Evolutionary conservation across 2,329 filamentous ascomycete species (phyloP).

Genomic region (Microdochium bolleyi): DNA sequence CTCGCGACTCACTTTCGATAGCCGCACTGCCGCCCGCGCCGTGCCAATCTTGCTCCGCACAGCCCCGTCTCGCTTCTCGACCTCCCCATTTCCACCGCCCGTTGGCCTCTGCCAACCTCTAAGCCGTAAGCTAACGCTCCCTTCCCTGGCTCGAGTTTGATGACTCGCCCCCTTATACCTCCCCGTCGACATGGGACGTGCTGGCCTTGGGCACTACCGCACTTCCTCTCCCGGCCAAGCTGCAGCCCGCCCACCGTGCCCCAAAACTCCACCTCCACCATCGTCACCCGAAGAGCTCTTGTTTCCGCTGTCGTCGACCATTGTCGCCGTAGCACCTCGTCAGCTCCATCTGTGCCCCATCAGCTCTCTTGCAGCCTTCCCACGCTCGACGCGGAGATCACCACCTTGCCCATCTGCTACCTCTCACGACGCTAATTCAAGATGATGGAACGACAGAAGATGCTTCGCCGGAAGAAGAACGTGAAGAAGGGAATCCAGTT

Average conservation of each 20-base stretch:
- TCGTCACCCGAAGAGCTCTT: neutral
- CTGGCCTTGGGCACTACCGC: neutral
- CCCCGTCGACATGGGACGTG: neutral
- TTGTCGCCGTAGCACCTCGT: neutral
- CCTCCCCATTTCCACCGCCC: neutral
- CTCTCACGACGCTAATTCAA: neutral
- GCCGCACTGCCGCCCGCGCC: neutral
- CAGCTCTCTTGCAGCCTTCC: neutral
- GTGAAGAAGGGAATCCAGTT: slow-evolving; percentile 99
- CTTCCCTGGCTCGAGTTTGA: neutral
- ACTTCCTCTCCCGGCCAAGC: neutral
- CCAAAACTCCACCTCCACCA: neutral
- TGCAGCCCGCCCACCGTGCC: neutral
- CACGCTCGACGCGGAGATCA: no score
- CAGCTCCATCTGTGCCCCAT: neutral
- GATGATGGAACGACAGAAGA: slow-evolving; percentile 50
- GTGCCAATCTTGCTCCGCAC: neutral
- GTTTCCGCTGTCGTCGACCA: neutral
- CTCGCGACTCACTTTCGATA: neutral
- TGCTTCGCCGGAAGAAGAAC: slow-evolving; percentile 99
- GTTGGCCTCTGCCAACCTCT: neutral
- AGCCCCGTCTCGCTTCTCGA: neutral
- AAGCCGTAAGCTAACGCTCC: neutral
- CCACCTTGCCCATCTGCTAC: neutral
- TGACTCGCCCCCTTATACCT: neutral